Evolutionary conservation across 257 asterid species (phyloP).

Genomic region (Scutellaria baicalensis): DNA sequence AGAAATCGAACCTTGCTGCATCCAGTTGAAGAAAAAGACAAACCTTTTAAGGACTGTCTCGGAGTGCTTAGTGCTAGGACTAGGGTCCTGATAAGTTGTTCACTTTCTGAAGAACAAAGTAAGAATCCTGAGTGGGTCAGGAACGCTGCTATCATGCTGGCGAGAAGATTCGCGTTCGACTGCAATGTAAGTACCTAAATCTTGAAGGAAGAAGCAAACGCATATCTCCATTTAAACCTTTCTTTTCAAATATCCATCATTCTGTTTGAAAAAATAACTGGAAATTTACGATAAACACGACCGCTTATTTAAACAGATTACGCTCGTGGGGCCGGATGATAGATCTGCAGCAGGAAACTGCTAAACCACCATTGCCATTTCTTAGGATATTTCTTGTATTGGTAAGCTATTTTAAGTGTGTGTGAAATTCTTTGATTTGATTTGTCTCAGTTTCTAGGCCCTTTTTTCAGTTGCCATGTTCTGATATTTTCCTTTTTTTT

Average conservation of each 20-base stretch:
- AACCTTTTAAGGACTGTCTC: too few species aligned
- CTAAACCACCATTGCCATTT: constrained; percentile 13
- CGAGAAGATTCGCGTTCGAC: constrained; percentile 88
- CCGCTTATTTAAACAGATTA: constrained; percentile 40
- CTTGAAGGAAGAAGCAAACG: background rate
- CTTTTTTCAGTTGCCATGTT: constrained; percentile 33
- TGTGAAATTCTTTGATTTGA: constrained; percentile 19
- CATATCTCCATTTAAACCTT: background rate
- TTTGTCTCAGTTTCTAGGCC: constrained; percentile 34
- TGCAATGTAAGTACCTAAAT: constrained; percentile 67
- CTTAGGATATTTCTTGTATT: constrained; percentile 19
- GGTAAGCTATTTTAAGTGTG: constrained; percentile 21
- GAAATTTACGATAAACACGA: background rate
- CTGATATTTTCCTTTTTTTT: constrained; percentile 15
- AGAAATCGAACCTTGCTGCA: too few species aligned
- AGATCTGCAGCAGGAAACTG: constrained; percentile 42
- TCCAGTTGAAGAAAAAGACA: too few species aligned
- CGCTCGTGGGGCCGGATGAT: constrained; percentile 78
- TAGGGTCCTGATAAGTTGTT: too few species aligned
- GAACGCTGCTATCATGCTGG: constrained; percentile 95
- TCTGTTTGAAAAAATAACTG: background rate
- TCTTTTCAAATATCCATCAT: background rate
- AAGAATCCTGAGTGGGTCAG: too few species aligned
- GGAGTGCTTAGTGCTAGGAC: too few species aligned
- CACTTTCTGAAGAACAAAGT: too few species aligned